A percentile compares a stretch with the other conserved stretches of the same genome.
Conservation (phyloP, 305 asterid genomes). For the Solanum chacoense region DNA sequence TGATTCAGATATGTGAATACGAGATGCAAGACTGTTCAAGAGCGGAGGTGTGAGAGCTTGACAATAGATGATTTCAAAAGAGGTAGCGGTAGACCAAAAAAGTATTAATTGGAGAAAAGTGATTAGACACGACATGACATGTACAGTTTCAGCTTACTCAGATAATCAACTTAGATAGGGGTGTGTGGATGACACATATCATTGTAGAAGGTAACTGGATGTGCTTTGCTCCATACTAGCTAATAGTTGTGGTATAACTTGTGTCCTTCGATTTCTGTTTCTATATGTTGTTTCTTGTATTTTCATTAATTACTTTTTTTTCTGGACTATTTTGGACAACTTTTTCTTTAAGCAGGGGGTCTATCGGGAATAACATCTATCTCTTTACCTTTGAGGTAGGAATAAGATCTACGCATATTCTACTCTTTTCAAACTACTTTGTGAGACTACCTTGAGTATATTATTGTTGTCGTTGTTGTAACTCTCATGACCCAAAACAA, state of each 20-base stretch:
- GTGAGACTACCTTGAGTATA: too few relatives aligned
- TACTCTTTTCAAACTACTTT: neutral
- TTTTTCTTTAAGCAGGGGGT: neutral
- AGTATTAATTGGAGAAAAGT: neutral
- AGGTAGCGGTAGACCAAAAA: neutral
- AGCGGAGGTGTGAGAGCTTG: neutral
- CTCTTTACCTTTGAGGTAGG: neutral
- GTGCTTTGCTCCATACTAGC: neutral
- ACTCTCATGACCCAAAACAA: neutral
- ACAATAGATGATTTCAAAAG: neutral
- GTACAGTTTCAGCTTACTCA: neutral
- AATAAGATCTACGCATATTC: too few relatives aligned
- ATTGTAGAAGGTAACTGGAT: neutral
- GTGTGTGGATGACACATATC: neutral
- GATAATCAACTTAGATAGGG: neutral
- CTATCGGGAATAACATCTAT: fast-evolving
- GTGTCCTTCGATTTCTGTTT: neutral
- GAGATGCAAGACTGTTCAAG: neutral
- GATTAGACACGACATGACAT: neutral
- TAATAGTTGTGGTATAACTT: neutral
- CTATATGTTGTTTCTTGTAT: neutral
- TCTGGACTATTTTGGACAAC: fast-evolving
- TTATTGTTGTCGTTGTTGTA: neutral
- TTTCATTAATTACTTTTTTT: neutral
- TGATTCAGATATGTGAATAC: neutral